Evolutionary conservation across 2,329 filamentous ascomycete species (phyloP).

Genomic region (Elsinoe fawcettii): DNA sequence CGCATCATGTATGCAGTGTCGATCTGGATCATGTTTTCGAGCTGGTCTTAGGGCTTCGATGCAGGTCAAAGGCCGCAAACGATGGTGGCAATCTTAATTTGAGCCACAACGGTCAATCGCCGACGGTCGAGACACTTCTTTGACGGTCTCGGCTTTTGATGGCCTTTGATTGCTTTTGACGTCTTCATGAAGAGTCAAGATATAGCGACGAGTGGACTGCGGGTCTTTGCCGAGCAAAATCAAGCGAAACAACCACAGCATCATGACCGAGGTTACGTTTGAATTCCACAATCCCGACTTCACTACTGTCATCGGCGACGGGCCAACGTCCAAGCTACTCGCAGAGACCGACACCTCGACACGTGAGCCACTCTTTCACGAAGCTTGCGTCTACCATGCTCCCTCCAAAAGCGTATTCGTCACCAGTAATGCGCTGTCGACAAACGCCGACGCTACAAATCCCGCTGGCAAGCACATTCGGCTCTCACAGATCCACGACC

Average conservation of each 20-base stretch:
- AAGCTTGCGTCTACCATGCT: constrained; percentile 31
- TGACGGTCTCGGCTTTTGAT: constrained; percentile 13
- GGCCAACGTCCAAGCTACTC: background rate
- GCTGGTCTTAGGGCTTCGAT: constrained; percentile 5
- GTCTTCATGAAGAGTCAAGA: background rate
- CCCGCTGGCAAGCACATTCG: background rate
- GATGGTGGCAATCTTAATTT: constrained; percentile 1
- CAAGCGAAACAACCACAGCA: background rate
- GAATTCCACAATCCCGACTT: background rate
- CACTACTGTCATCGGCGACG: constrained; percentile 4
- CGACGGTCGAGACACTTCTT: constrained; percentile 1
- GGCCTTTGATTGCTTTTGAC: background rate
- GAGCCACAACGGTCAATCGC: background rate
- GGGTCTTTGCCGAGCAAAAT: background rate
- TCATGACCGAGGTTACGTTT: constrained; percentile 5
- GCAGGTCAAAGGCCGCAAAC: constrained; percentile 2
- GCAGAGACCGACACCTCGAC: constrained; percentile 7
- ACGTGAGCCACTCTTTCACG: constrained; percentile 26
- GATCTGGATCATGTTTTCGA: constrained; percentile 1
- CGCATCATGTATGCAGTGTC: background rate
- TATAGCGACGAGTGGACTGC: background rate
- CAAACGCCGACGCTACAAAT: background rate
- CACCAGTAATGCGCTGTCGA: constrained; percentile 32
- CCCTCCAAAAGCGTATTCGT: constrained; percentile 35
- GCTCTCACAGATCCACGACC: constrained; percentile 1